Percentiles rank a stretch among this genome's conserved stretches.
phyloP scores from a whole-genome alignment of 345 rosid species.

The Ceriops tagal region DNA sequence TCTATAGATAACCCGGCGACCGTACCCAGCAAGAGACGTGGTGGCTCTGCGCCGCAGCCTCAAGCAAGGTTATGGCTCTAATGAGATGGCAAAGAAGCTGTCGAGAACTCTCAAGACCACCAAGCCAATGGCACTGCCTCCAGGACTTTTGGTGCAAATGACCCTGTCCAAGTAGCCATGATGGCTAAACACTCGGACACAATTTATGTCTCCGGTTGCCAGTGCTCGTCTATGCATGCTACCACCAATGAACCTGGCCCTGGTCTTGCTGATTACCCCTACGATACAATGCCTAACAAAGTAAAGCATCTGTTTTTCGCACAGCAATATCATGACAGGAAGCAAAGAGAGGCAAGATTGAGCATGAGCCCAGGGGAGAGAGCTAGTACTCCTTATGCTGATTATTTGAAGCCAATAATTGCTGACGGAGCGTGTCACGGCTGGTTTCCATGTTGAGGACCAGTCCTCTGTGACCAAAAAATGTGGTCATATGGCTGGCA shows the following conservation, averaged over 20 bases:
- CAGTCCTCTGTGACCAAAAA: conserved; percentile 93
- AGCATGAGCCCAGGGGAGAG: conserved; percentile 81
- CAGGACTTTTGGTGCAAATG: conserved; percentile 88
- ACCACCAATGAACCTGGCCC: conserved; percentile 81
- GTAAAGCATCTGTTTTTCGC: conserved; percentile 93
- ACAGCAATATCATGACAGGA: conserved; percentile 92
- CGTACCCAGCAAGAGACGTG: conserved; percentile 82
- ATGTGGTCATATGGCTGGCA: conserved; percentile 97
- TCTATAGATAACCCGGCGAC: conserved; percentile 35
- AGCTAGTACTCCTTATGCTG: conserved; percentile 75
- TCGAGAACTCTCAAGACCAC: conserved; percentile 90
- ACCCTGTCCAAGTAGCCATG: conserved; percentile 95
- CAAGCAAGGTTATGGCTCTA: conserved; percentile 71
- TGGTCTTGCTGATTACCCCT: conserved; percentile 94
- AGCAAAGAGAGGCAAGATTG: conserved; percentile 91
- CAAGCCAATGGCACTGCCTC: conserved; percentile 90
- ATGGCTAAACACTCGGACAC: conserved; percentile 92
- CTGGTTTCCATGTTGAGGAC: conserved; percentile 93
- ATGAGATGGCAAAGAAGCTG: conserved; percentile 84
- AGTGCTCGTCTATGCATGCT: conserved; percentile 97
- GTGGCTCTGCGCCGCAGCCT: conserved; percentile 84
- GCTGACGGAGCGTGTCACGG: conserved; percentile 99
- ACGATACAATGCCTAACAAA: conserved; percentile 92
- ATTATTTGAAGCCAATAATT: conserved; percentile 88
- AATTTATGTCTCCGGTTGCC: conserved; percentile 96